Percentiles rank a stretch among this genome's conserved stretches.
Conservation (phyloP, 2,329 filamentous ascomycete species). For the Penicillium sp. region DNA sequence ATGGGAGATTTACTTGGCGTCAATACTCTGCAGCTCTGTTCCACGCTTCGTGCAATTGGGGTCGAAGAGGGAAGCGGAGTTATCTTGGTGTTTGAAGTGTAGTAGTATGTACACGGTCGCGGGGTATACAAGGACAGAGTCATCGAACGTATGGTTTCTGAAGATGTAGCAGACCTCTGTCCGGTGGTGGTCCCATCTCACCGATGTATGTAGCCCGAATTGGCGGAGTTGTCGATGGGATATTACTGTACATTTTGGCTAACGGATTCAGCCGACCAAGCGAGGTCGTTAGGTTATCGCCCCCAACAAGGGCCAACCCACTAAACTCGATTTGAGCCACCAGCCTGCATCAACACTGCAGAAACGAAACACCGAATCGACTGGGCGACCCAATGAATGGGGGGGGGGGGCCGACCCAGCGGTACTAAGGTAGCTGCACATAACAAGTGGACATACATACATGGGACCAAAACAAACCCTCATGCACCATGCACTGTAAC, state of each 20-base stretch:
- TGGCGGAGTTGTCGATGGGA: background rate
- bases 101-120: background rate
- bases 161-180: background rate
- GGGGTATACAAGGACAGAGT: background rate
- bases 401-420: background rate
- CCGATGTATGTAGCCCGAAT: background rate
- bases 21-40: background rate
- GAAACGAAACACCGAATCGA: constrained; percentile 16
- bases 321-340: constrained; percentile 3
- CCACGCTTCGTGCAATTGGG: background rate
- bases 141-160: background rate
- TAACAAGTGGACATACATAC: background rate
- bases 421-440: background rate
- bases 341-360: constrained; percentile 9
- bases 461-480: background rate
- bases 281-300: constrained; percentile 5
- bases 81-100: background rate
- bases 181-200: background rate
- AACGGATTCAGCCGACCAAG: constrained; percentile 1
- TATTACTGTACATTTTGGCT: background rate
- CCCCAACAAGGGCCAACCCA: constrained; percentile 4
- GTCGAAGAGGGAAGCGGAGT: background rate
- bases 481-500: constrained; percentile 1
- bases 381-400: background rate
- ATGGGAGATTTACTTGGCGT: background rate